Conservation (phyloP, 805 yeast genomes). For the Metschnikowia henanensis region DNA sequence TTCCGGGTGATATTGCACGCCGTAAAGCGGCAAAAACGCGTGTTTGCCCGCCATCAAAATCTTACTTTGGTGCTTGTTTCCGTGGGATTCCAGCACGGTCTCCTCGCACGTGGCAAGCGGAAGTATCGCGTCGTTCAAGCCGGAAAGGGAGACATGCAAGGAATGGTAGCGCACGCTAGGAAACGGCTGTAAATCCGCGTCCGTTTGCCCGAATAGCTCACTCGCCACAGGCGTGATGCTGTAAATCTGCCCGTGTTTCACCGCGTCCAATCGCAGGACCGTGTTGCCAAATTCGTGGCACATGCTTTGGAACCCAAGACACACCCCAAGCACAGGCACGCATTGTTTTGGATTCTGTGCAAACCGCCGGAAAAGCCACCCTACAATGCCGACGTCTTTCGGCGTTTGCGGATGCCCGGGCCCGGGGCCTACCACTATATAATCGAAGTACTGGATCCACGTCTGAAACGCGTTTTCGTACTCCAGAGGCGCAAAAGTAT, state of each 20-base stretch:
- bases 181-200: conserved; percentile 31
- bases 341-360: conserved; percentile 12
- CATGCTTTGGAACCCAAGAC: conserved; percentile 89
- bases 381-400: conserved; percentile 72
- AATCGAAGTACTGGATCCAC: conserved; percentile 58
- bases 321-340: conserved; percentile 82
- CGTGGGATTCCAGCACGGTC: not conserved
- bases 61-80: not conserved
- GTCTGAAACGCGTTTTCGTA: conserved; percentile 36
- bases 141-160: conserved; percentile 47
- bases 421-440: conserved; percentile 92
- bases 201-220: conserved; percentile 11
- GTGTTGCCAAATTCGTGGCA: conserved; percentile 60
- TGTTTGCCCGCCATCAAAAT: conserved; percentile 84
- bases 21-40: conserved; percentile 65
- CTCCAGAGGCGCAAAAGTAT: conserved; percentile 40
- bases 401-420: conserved; percentile 82
- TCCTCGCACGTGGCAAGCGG: conserved; percentile 64
- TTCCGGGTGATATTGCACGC: conserved; percentile 98
- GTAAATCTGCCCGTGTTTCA: conserved; percentile 87
- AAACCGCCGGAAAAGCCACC: conserved; percentile 47
- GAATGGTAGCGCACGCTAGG: conserved; percentile 90
- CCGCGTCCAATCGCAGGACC: conserved; percentile 51
- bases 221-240: conserved; percentile 46
- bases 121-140: conserved; percentile 34